Evolutionary conservation across 306 rosid genomes (phyloP).

Genomic region (Casuarina cunninghamiana): DNA sequence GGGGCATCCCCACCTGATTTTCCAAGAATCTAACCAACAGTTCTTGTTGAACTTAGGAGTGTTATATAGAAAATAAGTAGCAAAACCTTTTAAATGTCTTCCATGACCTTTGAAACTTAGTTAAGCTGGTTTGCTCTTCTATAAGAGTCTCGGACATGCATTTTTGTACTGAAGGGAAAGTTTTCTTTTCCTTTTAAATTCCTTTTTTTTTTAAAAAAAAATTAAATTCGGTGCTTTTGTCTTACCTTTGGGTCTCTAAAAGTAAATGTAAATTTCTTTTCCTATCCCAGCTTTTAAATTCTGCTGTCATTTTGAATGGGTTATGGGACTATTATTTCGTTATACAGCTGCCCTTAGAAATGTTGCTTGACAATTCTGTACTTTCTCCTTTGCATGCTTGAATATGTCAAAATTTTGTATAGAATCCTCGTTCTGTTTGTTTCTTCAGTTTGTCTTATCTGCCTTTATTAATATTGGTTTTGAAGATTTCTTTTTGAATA

Average conservation of each 20-base stretch:
- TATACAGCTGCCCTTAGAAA: neutral
- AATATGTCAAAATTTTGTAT: neutral
- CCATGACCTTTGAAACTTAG: neutral
- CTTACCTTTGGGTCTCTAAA: neutral
- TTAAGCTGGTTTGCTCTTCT: neutral
- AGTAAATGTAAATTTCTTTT: neutral
- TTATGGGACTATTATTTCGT: neutral
- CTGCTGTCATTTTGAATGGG: neutral
- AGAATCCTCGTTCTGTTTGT: neutral
- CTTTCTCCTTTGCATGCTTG: neutral
- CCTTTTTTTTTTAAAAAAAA: too few relatives aligned
- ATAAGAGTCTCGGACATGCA: neutral
- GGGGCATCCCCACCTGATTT: too few relatives aligned
- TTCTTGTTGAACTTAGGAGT: neutral
- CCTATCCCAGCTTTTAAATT: neutral
- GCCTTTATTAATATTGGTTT: neutral
- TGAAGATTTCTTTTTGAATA: neutral
- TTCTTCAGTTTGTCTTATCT: slow-evolving; percentile 22
- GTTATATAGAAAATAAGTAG: neutral
- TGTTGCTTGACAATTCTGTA: neutral
- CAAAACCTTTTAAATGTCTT: neutral
- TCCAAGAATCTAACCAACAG: neutral
- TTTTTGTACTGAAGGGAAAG: neutral
- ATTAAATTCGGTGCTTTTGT: neutral
- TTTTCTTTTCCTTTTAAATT: neutral